phyloP scores from a whole-genome alignment of 2,329 filamentous ascomycete genomes.

The Monilinia fructicola region DNA sequence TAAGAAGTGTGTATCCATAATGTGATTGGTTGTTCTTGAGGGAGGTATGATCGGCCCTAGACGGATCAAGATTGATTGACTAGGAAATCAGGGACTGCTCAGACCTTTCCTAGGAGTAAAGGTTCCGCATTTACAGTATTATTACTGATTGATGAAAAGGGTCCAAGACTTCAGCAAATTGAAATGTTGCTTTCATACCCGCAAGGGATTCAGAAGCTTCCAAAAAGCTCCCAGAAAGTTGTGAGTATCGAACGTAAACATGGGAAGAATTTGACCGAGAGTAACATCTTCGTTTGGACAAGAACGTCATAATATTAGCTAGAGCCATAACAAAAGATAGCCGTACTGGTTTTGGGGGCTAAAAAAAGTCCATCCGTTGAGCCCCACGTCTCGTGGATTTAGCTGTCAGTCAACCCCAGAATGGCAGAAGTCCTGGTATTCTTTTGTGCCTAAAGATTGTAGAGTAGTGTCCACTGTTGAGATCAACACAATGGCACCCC shows the following conservation, averaged over 20 bases:
- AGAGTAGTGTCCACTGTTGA: too few relatives aligned
- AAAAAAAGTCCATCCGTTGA: background rate
- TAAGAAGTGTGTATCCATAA: background rate
- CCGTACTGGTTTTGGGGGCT: background rate
- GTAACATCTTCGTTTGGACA: background rate
- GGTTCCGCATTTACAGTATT: background rate
- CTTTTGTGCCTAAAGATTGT: background rate
- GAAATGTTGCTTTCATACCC: too few relatives aligned
- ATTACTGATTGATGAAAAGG: too few relatives aligned
- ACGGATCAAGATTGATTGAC: background rate
- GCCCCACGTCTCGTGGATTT: background rate
- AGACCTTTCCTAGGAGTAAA: slow-evolving; percentile 1
- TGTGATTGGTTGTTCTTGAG: background rate
- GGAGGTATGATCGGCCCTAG: background rate
- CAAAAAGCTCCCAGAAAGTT: background rate
- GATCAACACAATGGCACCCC: too few relatives aligned
- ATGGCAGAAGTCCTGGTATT: background rate
- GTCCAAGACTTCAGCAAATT: background rate
- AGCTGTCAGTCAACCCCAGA: background rate
- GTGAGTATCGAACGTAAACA: background rate
- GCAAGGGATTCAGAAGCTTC: too few relatives aligned
- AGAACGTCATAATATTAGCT: slow-evolving; percentile 6
- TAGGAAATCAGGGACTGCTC: background rate
- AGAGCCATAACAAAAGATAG: background rate
- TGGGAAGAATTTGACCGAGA: background rate